Evolutionary conservation across 2,329 filamentous ascomycete genomes (phyloP).

Genomic region (Periconia digitata): DNA sequence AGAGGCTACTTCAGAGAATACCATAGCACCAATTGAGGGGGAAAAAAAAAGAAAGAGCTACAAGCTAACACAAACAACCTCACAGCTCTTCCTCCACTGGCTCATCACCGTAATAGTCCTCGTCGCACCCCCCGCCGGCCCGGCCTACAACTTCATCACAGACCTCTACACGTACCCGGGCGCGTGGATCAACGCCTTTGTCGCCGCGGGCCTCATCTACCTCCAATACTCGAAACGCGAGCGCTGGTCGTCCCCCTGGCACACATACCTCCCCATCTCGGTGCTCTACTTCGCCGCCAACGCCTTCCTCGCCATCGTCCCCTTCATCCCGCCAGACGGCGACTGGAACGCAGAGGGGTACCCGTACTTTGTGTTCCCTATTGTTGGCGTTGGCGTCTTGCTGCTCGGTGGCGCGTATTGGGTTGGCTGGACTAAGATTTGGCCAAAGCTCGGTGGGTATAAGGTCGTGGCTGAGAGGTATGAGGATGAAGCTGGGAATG

Average conservation of each 20-base stretch:
- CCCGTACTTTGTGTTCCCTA: constrained; percentile 49
- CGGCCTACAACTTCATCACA: constrained; percentile 69
- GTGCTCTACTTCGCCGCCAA: constrained; percentile 45
- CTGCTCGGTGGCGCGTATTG: constrained; percentile 42
- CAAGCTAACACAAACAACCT: constrained; percentile 9
- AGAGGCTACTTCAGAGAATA: too few species aligned
- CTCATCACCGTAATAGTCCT: constrained; percentile 66
- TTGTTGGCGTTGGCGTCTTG: constrained; percentile 47
- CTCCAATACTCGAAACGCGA: constrained; percentile 37
- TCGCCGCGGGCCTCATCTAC: constrained; percentile 39
- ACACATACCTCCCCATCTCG: constrained; percentile 37
- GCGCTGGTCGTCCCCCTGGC: constrained; percentile 42
- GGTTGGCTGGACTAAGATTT: constrained; percentile 22
- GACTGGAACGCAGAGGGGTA: constrained; percentile 46
- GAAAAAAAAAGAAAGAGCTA: neutral
- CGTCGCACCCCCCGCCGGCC: constrained; percentile 65
- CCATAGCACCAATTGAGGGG: too few species aligned
- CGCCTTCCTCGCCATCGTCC: constrained; percentile 46
- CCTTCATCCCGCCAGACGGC: constrained; percentile 45
- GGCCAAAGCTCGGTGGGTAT: constrained; percentile 30
- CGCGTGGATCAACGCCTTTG: constrained; percentile 42
- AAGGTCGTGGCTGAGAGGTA: constrained; percentile 34
- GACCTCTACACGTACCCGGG: constrained; percentile 50
- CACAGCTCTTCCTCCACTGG: constrained; percentile 64
- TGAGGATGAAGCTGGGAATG: constrained; percentile 28